phyloP scores from a whole-genome alignment of 2,329 filamentous ascomycete species.

The Mollisia scopiformis region DNA sequence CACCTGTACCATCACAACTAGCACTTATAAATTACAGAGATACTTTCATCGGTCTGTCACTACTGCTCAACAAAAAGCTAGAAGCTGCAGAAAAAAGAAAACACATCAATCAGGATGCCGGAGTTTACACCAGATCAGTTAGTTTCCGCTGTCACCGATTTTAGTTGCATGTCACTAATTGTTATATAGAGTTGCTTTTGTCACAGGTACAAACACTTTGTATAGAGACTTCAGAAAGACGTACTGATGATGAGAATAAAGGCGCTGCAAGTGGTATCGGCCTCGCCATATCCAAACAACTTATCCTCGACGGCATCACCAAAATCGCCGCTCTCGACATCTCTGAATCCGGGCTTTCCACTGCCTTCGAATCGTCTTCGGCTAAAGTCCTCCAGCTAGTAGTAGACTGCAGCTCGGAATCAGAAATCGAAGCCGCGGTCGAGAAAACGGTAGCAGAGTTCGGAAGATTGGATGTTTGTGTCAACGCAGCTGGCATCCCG shows the following conservation, averaged over 20 bases:
- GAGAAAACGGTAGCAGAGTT: constrained; percentile 48
- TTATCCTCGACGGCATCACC: constrained; percentile 23
- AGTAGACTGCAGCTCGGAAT: constrained; percentile 22
- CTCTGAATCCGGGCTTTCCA: constrained; percentile 1
- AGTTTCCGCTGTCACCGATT: not conserved
- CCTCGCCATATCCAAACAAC: constrained; percentile 23
- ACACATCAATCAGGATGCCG: constrained; percentile 9
- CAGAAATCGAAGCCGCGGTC: constrained; percentile 22
- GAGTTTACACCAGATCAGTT: constrained; percentile 20
- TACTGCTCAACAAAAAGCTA: not conserved
- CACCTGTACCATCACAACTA: not conserved
- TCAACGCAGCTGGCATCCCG: constrained; percentile 49
- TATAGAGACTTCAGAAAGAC: not conserved
- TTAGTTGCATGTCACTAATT: not conserved
- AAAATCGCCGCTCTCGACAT: constrained; percentile 27
- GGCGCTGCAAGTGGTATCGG: constrained; percentile 30
- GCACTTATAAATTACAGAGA: not conserved
- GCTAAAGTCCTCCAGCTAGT: constrained; percentile 12
- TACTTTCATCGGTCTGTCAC: not conserved
- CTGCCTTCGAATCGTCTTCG: not conserved
- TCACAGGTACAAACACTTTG: constrained; percentile 20
- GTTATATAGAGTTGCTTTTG: constrained; percentile 24
- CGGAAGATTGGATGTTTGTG: constrained; percentile 56
- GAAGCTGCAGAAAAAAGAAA: not conserved
- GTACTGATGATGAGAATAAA: constrained; percentile 3